Conservation (phyloP, 257 asterid species). For the Asclepias syriaca region DNA sequence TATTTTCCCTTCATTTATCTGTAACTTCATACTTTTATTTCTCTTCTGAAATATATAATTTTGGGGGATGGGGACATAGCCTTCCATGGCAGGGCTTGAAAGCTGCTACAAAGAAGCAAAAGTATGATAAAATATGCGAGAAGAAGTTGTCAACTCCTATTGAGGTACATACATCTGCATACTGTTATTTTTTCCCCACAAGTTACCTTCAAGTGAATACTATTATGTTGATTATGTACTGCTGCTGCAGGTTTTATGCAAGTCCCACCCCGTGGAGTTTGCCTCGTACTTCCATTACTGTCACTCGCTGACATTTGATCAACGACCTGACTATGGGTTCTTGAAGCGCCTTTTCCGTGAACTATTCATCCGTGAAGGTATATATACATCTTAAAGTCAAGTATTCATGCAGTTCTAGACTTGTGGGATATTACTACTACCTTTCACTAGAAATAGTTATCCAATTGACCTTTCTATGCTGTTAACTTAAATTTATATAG, state of each 20-base stretch:
- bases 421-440: background rate
- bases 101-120: conserved; percentile 41
- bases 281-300: conserved; percentile 43
- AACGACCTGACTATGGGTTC: conserved; percentile 38
- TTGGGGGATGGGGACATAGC: conserved; percentile 13
- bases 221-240: background rate
- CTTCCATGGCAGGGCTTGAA: conserved; percentile 47
- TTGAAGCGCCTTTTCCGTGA: conserved; percentile 38
- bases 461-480: no score
- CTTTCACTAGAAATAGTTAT: no score
- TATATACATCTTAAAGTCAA: background rate
- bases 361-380: conserved; percentile 31
- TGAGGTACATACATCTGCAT: conserved; percentile 23
- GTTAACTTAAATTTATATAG: no score
- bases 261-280: conserved; percentile 37
- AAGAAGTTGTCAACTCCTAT: conserved; percentile 39
- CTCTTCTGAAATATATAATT: background rate
- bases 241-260: conserved; percentile 31
- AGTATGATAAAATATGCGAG: conserved; percentile 40
- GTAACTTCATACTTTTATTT: background rate
- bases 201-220: background rate
- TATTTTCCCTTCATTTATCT: background rate
- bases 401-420: background rate
- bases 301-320: conserved; percentile 38
- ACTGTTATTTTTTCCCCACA: background rate